These are phyloP conservation scores for Monosporozyma solicola DNA, from an alignment of 805 yeast species.

Conservation along the genomic window DNA sequence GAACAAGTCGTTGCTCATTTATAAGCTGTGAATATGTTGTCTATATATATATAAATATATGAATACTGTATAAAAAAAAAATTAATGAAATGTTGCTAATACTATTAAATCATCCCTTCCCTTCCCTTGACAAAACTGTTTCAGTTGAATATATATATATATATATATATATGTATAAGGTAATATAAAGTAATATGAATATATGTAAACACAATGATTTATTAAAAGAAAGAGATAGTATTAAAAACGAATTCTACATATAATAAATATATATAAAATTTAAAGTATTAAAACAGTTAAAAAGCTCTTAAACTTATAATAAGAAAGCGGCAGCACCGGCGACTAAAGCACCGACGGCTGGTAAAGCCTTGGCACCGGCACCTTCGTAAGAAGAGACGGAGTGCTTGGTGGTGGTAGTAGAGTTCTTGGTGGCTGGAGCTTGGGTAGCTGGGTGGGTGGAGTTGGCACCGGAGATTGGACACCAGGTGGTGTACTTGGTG, in stretches of 20 bases:
- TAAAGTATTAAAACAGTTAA: background rate
- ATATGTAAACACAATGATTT: background rate
- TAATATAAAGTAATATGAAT: too few relatives aligned
- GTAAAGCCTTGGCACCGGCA: slow-evolving; percentile 39
- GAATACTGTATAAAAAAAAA: background rate
- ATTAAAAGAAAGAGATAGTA: background rate
- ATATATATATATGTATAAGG: slow-evolving; percentile 5
- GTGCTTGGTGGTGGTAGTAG: slow-evolving; percentile 11
- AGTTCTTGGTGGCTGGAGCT: slow-evolving; percentile 23
- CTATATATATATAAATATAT: background rate
- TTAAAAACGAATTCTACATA: background rate
- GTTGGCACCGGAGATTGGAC: slow-evolving; percentile 14
- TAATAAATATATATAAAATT: background rate
- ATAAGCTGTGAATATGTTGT: slow-evolving; percentile 7
- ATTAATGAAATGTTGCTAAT: background rate
- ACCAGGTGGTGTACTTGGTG: slow-evolving; percentile 31
- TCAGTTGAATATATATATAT: background rate
- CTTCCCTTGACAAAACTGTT: too few relatives aligned
- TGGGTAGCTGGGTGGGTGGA: slow-evolving; percentile 8
- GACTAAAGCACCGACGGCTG: slow-evolving; percentile 41
- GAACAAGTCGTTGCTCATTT: slow-evolving; percentile 27
- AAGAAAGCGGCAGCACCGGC: slow-evolving; percentile 37
- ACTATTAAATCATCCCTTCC: background rate
- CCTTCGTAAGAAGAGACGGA: slow-evolving; percentile 29
- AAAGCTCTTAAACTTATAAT: background rate